Evolutionary conservation across 768 basidiomycete genomes (phyloP).

Genomic region (Mycena rebaudengoi): DNA sequence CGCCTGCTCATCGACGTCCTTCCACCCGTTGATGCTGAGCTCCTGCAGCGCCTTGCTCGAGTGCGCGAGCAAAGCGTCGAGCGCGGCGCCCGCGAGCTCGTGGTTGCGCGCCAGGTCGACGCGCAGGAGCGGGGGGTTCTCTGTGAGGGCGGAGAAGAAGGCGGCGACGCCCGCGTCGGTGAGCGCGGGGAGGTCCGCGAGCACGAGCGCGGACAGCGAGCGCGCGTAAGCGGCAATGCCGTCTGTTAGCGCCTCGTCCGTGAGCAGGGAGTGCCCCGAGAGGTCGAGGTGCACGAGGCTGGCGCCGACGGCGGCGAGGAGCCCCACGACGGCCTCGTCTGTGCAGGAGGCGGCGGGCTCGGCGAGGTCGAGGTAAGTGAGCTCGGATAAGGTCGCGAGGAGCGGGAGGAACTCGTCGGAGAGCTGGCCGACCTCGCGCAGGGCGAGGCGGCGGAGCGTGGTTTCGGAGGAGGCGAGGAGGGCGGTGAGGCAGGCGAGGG

Average conservation of each 20-base stretch:
- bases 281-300: constrained; percentile 70
- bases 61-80: constrained; percentile 71
- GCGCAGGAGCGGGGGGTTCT: constrained; percentile 52
- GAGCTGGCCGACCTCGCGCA: constrained; percentile 82
- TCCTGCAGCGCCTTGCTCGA: constrained; percentile 65
- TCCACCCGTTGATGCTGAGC: constrained; percentile 84
- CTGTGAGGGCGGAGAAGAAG: constrained; percentile 75
- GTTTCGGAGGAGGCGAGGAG: constrained; percentile 62
- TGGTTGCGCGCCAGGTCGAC: constrained; percentile 75
- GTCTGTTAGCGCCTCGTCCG: constrained; percentile 63
- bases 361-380: constrained; percentile 76
- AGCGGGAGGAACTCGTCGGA: constrained; percentile 68
- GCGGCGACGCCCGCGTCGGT: constrained; percentile 74
- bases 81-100: constrained; percentile 58
- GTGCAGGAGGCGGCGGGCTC: constrained; percentile 62
- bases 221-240: constrained; percentile 64
- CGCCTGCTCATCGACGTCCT: constrained; percentile 60
- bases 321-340: constrained; percentile 61
- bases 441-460: constrained; percentile 71
- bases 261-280: constrained; percentile 72
- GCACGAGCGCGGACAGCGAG: constrained; percentile 57
- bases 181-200: constrained; percentile 66
- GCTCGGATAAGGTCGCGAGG: constrained; percentile 56
- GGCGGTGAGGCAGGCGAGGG: constrained; percentile 67
- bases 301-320: constrained; percentile 64